Percentiles rank a stretch among this genome's conserved stretches.
These are phyloP conservation scores for Solanum hybrid DNA, from an alignment of 305 asterid species.

Conservation along the genomic window DNA sequence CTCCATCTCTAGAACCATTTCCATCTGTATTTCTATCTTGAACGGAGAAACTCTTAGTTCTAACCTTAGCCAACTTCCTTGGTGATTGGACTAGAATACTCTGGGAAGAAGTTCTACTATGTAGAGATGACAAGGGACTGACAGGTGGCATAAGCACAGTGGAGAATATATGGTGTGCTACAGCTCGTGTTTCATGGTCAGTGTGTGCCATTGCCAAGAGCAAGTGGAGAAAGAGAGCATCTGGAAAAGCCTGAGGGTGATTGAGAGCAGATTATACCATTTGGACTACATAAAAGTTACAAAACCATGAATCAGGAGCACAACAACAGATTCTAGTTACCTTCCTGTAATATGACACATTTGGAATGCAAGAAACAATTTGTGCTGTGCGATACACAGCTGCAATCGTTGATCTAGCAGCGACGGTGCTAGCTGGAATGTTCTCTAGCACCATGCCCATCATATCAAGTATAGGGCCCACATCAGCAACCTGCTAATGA, in stretches of 20 bases:
- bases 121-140: constrained; percentile 15
- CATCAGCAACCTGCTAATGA: constrained; percentile 35
- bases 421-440: constrained; percentile 20
- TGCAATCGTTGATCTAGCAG: constrained; percentile 34
- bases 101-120: constrained; percentile 17
- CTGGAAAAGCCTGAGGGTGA: constrained; percentile 40
- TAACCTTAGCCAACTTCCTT: constrained; percentile 14
- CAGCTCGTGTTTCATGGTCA: constrained; percentile 36
- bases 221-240: constrained; percentile 41
- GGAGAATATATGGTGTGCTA: constrained; percentile 38
- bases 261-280: constrained; percentile 2
- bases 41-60: constrained; percentile 23
- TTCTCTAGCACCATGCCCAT: constrained; percentile 43
- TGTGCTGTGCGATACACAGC: constrained; percentile 38
- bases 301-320: background rate
- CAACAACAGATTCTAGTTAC: constrained; percentile 6
- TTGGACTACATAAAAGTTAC: background rate
- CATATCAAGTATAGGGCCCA: constrained; percentile 45
- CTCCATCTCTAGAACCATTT: constrained; percentile 13
- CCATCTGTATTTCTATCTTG: constrained; percentile 5
- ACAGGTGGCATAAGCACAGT: constrained; percentile 42
- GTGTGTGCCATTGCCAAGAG: constrained; percentile 47
- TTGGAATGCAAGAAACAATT: constrained; percentile 34
- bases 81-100: constrained; percentile 18
- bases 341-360: constrained; percentile 30